Evolutionary conservation across 2,329 filamentous ascomycete genomes (phyloP), one percentile per base, ranked within the genome.

Genomic region (Cordyceps cateniannulata): DNA sequence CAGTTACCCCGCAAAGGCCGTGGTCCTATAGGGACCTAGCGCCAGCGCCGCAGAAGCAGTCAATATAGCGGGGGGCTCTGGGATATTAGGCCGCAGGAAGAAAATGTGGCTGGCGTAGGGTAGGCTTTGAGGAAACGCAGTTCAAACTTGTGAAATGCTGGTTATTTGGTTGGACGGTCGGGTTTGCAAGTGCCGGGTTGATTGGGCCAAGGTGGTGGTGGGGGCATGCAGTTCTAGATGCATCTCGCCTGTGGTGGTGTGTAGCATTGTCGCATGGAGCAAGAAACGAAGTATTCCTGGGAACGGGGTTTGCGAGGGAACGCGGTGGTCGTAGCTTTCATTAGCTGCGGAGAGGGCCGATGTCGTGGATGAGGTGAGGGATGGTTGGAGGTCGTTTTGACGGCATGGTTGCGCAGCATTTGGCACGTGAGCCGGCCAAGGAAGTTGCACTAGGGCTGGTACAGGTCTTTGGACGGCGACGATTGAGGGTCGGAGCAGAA

Each of bases 181-280:
- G 52, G n/a, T 45, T 47, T 35, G 14, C 35, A 51, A 53, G 48
- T 53, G 57, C 35, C 57, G 49, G 27, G 48, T 25, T 29, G 48
- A 59, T 45, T 47, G 48, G 25, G 14, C 27, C 22, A 29, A 18
- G 40, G 48, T 59, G 29, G 48, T 52, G 57, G 35, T 25, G 27
- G 57, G 49, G 27, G 29, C 18, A 32, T 53, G 57, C 49, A 59
- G 49, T 59, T 59, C 57, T 59, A 59, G 57, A 59, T 59, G 47
- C 48, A 59, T 52, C 57, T 59, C 52, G 48, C 47, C 48, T 59
- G 14, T 59, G 14, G 38, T 42, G 49, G 57, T 59, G 49, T 53
- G 48, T 25, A 14, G 56, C 47, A 58, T 38, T 45, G 48, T 25
- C 10, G 56, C 47, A 58, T 38, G 44, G 44, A 56, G 53, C 53